Evolutionary conservation across 371 early-diverging fungal genomes (phyloP).

Genomic region (Mucor mucedo): DNA sequence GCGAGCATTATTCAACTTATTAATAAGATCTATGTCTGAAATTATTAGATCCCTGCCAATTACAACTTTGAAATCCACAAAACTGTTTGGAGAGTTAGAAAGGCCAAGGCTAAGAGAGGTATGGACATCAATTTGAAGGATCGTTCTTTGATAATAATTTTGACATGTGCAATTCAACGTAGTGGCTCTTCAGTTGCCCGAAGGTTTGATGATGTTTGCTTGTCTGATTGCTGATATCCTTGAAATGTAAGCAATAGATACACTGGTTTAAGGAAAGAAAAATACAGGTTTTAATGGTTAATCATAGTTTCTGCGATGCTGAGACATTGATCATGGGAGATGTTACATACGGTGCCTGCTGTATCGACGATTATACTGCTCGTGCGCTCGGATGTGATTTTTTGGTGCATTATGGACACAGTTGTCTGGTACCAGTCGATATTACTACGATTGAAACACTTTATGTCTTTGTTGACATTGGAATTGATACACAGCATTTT

Average conservation of each 20-base stretch:
- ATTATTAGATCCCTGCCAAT: conserved; percentile 82
- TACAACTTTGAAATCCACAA: conserved; percentile 99
- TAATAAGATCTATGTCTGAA: background rate
- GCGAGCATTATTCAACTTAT: background rate
- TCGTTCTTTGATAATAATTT: background rate
- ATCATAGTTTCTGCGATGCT: conserved; percentile 76
- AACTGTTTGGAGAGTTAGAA: conserved; percentile 91
- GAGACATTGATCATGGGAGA: conserved; percentile 98
- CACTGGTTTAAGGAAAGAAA: background rate
- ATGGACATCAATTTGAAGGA: background rate
- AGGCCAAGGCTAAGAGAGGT: conserved; percentile 80
- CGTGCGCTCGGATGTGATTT: conserved; percentile 95
- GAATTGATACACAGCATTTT: conserved; percentile 94
- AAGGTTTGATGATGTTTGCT: conserved; percentile 97
- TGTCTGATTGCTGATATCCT: conserved; percentile 91
- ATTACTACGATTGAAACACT: conserved; percentile 94
- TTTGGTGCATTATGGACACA: conserved; percentile 99
- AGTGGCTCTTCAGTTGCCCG: conserved; percentile 99
- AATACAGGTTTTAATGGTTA: background rate
- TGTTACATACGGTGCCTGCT: conserved; percentile 99
- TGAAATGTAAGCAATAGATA: conserved; percentile 62
- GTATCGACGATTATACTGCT: conserved; percentile 98
- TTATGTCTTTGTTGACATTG: conserved; percentile 99
- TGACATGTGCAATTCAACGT: conserved; percentile 1
- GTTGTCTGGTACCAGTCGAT: conserved; percentile 96